Base-by-base conservation (phyloP, 768 basidiomycete species). In the Flagelloscypha sp. region DNA sequence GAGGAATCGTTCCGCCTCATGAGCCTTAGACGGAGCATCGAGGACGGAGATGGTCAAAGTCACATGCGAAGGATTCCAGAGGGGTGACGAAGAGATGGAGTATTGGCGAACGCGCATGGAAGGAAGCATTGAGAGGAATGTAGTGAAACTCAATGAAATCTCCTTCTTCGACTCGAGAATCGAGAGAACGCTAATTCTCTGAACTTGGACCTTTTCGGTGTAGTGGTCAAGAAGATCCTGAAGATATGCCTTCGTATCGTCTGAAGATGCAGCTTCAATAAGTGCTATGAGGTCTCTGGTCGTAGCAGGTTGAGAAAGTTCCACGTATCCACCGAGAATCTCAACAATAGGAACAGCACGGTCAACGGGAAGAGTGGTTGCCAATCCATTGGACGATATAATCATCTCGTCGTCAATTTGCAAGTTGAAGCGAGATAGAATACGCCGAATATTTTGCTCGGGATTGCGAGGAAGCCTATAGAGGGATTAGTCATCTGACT, bases 101-200 rank as follows among this genome's bases (percentile, higher is more conserved):
- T 72, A 70, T 49, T 70, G 68, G 15, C 70, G 54, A 34, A 68
- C 54, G 23, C 66, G 65, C 62, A 70, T 70, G 3, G 66, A 47
- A 7, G 66, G 68, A 7, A 70, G 57, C 48, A 66, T 55, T 13
- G 50, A 49, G 20, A 72, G 46, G 54, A 61, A 69, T 4, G 54
- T 49, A 8, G 49, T 46, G 21, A 70, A 53, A 11, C 59, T 41
- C 13, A 69, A 49, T 19, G 55, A 38, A 37, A 72, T 52, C 35
- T 58, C 47, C 7, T 30, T 40, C 1, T 56, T 44, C n/a, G n/a
- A n/a, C 34, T 68, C 66, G 20, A 72, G 50, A 28, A 72, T 50
- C 32, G 62, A 58, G 18, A 72, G 55, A 25, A 67, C 48, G 47
- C 62, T 65, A 39, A 65, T 44, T 10, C 66, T 52, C 41, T 53